Evolutionary conservation across 495 filamentous ascomycete species (phyloP).

Genomic region (Penicillium daleae): DNA sequence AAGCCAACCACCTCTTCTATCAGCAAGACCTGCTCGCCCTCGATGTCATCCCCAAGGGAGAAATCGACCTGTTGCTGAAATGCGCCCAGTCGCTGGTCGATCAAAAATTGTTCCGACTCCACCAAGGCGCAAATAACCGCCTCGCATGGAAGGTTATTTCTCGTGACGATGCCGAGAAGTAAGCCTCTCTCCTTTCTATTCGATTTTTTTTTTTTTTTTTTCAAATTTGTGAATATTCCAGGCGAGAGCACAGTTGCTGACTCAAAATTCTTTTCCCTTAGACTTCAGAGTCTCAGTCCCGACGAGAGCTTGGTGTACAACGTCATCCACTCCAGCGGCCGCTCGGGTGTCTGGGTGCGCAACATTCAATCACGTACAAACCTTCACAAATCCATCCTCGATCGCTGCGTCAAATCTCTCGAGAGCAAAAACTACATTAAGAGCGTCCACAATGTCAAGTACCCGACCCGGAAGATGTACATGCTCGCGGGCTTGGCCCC

Average conservation of each 20-base stretch:
- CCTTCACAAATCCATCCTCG: conserved; percentile 76
- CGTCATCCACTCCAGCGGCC: conserved; percentile 78
- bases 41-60: conserved; percentile 61
- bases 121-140: conserved; percentile 53
- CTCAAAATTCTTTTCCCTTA: conserved; percentile 40
- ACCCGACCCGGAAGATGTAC: conserved; percentile 65
- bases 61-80: conserved; percentile 59
- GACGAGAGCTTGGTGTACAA: conserved; percentile 84
- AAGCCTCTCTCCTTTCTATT: conserved; percentile 22
- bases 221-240: background rate
- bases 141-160: conserved; percentile 70
- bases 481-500: conserved; percentile 70
- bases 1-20: conserved; percentile 59
- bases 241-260: conserved; percentile 3
- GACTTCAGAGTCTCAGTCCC: conserved; percentile 64
- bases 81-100: conserved; percentile 65
- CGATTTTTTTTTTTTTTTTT: background rate
- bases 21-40: conserved; percentile 69
- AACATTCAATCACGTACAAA: conserved; percentile 74
- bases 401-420: conserved; percentile 75
- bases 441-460: conserved; percentile 63
- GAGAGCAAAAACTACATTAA: conserved; percentile 88
- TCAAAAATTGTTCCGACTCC: conserved; percentile 69
- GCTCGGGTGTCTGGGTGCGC: conserved; percentile 86
- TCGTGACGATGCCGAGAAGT: conserved; percentile 74